Conservation (phyloP, 1,284 basidiomycete genomes). For the Cutaneotrichosporon cyanovorans region DNA sequence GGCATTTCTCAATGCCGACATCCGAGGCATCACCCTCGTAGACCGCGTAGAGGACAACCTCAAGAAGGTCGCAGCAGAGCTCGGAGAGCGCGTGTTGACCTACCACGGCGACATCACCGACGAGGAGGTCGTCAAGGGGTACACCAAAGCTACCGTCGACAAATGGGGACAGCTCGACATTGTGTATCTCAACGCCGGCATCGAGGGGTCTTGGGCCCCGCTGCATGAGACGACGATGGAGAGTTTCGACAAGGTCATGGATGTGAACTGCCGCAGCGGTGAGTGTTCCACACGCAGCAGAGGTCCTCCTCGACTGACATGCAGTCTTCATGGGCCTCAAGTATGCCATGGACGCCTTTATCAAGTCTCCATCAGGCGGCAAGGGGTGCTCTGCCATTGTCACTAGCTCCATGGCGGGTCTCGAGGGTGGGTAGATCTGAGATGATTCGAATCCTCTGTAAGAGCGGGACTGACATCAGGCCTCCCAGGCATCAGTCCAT, state of each 20-base stretch:
- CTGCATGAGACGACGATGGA: slow-evolving; percentile 14
- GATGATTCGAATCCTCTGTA: background rate
- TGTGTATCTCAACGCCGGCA: slow-evolving; percentile 16
- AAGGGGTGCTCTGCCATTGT: slow-evolving; percentile 24
- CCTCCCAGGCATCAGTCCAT: slow-evolving; percentile 27
- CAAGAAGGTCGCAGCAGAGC: background rate
- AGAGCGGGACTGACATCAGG: slow-evolving; percentile 20
- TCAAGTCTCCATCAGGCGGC: slow-evolving; percentile 16
- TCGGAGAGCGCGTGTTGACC: slow-evolving; percentile 4
- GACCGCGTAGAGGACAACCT: slow-evolving; percentile 4
- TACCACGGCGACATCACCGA: slow-evolving; percentile 12
- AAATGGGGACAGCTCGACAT: slow-evolving; percentile 19
- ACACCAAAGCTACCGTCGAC: slow-evolving; percentile 8
- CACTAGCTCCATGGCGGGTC: slow-evolving; percentile 22
- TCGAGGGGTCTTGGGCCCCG: slow-evolving; percentile 7
- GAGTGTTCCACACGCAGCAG: background rate
- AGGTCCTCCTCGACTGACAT: no score
- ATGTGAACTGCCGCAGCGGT: slow-evolving; percentile 16
- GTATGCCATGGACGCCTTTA: slow-evolving; percentile 19
- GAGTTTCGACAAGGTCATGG: slow-evolving; percentile 16
- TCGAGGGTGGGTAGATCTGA: slow-evolving; percentile 12
- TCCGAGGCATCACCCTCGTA: slow-evolving; percentile 17
- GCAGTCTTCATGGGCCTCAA: slow-evolving; percentile 26
- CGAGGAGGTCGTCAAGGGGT: slow-evolving; percentile 6
- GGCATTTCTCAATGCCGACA: slow-evolving; percentile 15